A percentile compares a stretch with the other conserved stretches of the same genome.
Evolutionary conservation across 2,329 filamentous ascomycete genomes (phyloP).

Genomic region (Didymellaceae sp.): DNA sequence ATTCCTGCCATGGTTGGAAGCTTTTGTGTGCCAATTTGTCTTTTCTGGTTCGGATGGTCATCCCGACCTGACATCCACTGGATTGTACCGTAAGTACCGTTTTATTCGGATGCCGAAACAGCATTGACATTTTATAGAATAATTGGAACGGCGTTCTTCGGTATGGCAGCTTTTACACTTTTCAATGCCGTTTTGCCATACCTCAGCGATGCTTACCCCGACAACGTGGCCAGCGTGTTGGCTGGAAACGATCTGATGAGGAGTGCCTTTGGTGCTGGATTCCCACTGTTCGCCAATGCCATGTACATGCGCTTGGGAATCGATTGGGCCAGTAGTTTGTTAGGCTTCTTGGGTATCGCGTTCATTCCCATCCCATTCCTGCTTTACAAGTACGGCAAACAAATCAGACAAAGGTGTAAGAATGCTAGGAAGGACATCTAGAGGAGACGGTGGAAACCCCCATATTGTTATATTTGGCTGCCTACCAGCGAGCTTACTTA

Average conservation of each 20-base stretch:
- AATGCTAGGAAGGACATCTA: conserved; percentile 52
- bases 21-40: conserved; percentile 50
- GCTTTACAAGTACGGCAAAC: conserved; percentile 52
- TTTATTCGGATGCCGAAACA: not conserved
- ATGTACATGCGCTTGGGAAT: conserved; percentile 46
- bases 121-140: conserved; percentile 21
- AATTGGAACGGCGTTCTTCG: conserved; percentile 49
- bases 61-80: conserved; percentile 42
- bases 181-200: conserved; percentile 58
- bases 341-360: conserved; percentile 52
- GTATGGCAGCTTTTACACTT: conserved; percentile 48
- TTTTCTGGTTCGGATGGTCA: conserved; percentile 54
- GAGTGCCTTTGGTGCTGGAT: conserved; percentile 50
- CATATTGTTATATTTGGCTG: not conserved
- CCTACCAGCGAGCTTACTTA: not conserved
- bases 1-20: conserved; percentile 41
- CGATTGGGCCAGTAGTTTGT: conserved; percentile 50
- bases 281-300: conserved; percentile 47
- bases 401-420: conserved; percentile 51
- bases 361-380: conserved; percentile 57
- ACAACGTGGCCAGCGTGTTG: conserved; percentile 52
- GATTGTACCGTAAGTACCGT: conserved; percentile 45
- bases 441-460: not conserved
- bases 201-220: conserved; percentile 51
- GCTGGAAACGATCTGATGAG: conserved; percentile 55